Percentiles rank a stretch among this genome's conserved stretches.
Conservation (phyloP, 1,284 basidiomycete genomes). For the Rhodotorula glutinis region DNA sequence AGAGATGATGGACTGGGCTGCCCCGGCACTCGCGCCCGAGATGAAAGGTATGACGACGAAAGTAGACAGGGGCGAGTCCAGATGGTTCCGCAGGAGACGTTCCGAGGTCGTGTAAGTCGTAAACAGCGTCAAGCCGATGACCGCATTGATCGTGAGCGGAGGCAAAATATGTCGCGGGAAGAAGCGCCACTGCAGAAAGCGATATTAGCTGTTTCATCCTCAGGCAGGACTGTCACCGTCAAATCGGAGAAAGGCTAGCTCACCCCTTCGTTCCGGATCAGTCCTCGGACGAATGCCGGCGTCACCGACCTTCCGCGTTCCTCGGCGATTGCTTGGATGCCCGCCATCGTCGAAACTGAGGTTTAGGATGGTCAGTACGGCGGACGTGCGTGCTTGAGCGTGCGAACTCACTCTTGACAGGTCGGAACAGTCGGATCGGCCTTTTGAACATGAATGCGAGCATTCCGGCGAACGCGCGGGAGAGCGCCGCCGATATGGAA, state of each 20-base stretch:
- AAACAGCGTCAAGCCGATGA: constrained; percentile 49
- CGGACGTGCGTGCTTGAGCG: no score
- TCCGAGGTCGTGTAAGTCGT: constrained; percentile 43
- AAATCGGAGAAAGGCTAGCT: constrained; percentile 33
- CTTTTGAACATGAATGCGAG: constrained; percentile 50
- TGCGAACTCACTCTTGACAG: constrained; percentile 44
- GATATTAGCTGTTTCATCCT: background rate
- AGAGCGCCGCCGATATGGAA: constrained; percentile 23
- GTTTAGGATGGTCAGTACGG: background rate
- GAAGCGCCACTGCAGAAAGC: constrained; percentile 31
- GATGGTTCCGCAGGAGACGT: constrained; percentile 33
- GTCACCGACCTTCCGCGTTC: constrained; percentile 46
- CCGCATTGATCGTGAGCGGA: constrained; percentile 47
- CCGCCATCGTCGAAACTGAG: constrained; percentile 45
- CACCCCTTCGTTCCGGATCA: constrained; percentile 45
- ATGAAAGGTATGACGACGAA: constrained; percentile 37
- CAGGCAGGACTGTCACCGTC: background rate
- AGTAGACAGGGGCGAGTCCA: constrained; percentile 4
- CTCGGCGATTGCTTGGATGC: constrained; percentile 49
- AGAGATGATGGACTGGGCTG: constrained; percentile 49
- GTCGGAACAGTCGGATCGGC: constrained; percentile 49
- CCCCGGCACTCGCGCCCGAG: constrained; percentile 48
- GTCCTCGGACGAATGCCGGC: constrained; percentile 45
- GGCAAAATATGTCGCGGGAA: constrained; percentile 43
- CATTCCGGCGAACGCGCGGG: constrained; percentile 45